Conservation (phyloP, 768 basidiomycete species). For the Suillus clintonianus region DNA sequence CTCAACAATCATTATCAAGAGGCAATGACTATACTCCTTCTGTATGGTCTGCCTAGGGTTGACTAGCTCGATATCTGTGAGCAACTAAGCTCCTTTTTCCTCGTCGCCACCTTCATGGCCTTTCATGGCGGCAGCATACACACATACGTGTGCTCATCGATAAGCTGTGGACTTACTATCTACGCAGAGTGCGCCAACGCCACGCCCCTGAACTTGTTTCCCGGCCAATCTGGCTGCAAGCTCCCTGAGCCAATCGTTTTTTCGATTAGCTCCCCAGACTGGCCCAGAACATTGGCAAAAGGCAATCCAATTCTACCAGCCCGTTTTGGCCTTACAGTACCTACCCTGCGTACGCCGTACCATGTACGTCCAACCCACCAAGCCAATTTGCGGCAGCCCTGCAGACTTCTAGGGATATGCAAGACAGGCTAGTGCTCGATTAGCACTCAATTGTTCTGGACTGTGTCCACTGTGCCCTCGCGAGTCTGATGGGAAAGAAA, state of each 20-base stretch:
- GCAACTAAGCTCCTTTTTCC: background rate
- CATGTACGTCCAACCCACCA: background rate
- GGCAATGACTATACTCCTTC: background rate
- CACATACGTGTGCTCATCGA: background rate
- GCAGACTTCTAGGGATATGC: background rate
- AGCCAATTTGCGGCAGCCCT: background rate
- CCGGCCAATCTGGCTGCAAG: background rate
- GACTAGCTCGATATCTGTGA: background rate
- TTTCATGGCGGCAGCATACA: background rate
- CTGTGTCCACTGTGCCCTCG: background rate
- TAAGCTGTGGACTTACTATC: background rate
- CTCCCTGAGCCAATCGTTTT: background rate
- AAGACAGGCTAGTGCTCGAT: background rate
- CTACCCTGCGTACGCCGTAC: too few relatives aligned
- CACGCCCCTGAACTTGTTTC: background rate
- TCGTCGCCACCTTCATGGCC: background rate
- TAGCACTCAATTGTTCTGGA: background rate
- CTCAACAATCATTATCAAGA: background rate
- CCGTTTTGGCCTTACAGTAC: background rate
- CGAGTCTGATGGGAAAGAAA: background rate
- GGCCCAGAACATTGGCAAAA: background rate
- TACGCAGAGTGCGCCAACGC: too few relatives aligned
- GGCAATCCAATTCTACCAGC: background rate
- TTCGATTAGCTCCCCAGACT: background rate
- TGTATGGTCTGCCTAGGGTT: background rate